phyloP scores from a whole-genome alignment of 495 filamentous ascomycete genomes.

The Xylaria bambusicola region DNA sequence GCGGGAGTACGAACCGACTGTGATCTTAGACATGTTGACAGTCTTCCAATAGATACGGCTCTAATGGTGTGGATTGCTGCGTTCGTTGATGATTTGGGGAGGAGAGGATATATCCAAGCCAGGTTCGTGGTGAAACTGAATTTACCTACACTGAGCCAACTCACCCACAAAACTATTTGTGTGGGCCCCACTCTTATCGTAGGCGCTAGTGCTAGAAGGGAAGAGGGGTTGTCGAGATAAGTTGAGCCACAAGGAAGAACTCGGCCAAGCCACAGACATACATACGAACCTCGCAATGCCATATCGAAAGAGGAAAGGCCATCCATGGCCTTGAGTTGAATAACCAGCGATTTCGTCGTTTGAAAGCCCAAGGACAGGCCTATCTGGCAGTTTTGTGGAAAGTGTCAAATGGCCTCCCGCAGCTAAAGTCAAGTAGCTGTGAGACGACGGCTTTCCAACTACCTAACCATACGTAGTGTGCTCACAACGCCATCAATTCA shows the following conservation, averaged over 20 bases:
- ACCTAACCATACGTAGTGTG: no score
- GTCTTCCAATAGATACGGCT: conserved; percentile 66
- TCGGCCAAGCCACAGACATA: no score
- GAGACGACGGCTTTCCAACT: no score
- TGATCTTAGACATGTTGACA: conserved; percentile 81
- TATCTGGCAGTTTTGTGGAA: no score
- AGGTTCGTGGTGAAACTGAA: neutral
- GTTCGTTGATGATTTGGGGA: conserved; percentile 31
- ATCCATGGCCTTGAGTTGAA: no score
- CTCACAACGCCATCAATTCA: no score
- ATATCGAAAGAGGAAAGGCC: no score
- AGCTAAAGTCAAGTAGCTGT: no score
- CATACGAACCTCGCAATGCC: no score
- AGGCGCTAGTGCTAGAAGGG: neutral
- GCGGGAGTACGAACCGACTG: conserved; percentile 67
- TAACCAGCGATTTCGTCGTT: no score
- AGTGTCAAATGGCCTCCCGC: no score
- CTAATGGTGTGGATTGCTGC: conserved; percentile 72
- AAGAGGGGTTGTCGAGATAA: neutral
- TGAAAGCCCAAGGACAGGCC: no score
- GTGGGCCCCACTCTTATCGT: conserved; percentile 11
- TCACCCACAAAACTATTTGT: conserved; percentile 18
- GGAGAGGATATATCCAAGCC: conserved; percentile 1
- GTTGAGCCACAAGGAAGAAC: conserved; percentile 3
- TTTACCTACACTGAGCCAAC: neutral